Evolutionary conservation across 1,284 basidiomycete species (phyloP).

Genomic region (Marasmius sp.): DNA sequence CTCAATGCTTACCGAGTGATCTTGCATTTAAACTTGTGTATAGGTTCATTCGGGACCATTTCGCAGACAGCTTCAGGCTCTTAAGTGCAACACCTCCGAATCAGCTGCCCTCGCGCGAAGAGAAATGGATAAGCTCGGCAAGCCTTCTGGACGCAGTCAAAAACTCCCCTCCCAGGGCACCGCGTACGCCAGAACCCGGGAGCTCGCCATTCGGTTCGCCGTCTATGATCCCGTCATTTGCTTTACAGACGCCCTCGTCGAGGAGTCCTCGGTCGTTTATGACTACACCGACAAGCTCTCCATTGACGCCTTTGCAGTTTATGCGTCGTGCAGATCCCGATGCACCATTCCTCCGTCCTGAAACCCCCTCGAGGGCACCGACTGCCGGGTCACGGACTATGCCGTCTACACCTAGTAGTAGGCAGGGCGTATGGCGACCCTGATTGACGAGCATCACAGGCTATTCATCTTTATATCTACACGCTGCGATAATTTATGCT

Average conservation of each 20-base stretch:
- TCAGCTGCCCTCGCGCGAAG: conserved; percentile 50
- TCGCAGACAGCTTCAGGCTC: conserved; percentile 75
- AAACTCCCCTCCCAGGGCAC: conserved; percentile 43
- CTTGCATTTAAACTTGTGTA: conserved; percentile 14
- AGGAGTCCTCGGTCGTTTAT: conserved; percentile 48
- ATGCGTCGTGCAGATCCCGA: conserved; percentile 47
- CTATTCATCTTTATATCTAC: not conserved
- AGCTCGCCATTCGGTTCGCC: conserved; percentile 24
- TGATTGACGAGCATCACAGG: conserved; percentile 19
- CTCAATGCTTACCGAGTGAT: not conserved
- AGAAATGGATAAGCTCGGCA: conserved; percentile 82
- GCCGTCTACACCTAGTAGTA: conserved; percentile 31
- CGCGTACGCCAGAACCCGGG: conserved; percentile 69
- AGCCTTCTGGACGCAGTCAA: conserved; percentile 57
- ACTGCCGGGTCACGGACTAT: conserved; percentile 27
- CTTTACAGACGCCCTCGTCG: conserved; percentile 43
- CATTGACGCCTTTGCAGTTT: conserved; percentile 49
- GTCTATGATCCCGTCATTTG: conserved; percentile 44
- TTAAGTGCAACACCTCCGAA: conserved; percentile 57
- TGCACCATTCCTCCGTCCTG: conserved; percentile 30
- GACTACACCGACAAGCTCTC: conserved; percentile 45
- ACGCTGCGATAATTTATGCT: not conserved
- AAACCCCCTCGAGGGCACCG: conserved; percentile 18
- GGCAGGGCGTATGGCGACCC: conserved; percentile 43
- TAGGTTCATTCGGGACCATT: conserved; percentile 86